Base-by-base conservation (phyloP, 2,329 filamentous ascomycete genomes). In the Fusarium sp. region DNA sequence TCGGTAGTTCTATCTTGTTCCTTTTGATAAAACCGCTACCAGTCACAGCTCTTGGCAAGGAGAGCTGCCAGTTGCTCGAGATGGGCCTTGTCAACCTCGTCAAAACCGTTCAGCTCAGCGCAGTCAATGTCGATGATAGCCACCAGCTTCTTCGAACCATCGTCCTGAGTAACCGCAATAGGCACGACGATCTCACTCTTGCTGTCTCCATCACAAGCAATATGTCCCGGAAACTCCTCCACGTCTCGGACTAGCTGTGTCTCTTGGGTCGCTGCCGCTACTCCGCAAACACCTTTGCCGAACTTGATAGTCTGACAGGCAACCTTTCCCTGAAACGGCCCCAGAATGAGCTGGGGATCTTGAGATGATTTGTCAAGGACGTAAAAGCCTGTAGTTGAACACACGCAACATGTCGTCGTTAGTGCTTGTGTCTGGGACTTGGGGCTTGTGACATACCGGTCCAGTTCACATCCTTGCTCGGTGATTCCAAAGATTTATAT, bases 41-140 rank as follows among this genome's bases (percentile, higher is more conserved):
- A 95, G 80, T 93, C 90, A 79, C 92, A 93, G 59, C 87, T 86
- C 66, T 80, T 83, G 3, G 83, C 87, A 31, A 94, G 78, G 63
- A 94, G 74, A 20, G 75, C 82, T 1, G 91, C 92, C 77, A 95
- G 81, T 75, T 88, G 83, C 81, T 95, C 92, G 66, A 96, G 80
- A 73, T 88, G 88, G 68, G 78, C 80, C 81, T 86, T 86, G 79
- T 96, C 93, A 48, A 91, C 87, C 66, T 89, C 85, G 73, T 93
- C 90, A 73, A 95, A 95, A 0, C 93, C 92, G 20, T 87, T 82
- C 58, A 87, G 73, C 39, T 87, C 89, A 3, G 91, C 89, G 78
- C 93, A 95, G 80, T 96, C 93, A 30, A 95, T 85, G 77, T 96
- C 93, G 67, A 96, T 93, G 71, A 95, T 93, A 6, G 90, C 93